phyloP scores from a whole-genome alignment of 1,284 basidiomycete genomes.

The Meripilus lineatus region DNA sequence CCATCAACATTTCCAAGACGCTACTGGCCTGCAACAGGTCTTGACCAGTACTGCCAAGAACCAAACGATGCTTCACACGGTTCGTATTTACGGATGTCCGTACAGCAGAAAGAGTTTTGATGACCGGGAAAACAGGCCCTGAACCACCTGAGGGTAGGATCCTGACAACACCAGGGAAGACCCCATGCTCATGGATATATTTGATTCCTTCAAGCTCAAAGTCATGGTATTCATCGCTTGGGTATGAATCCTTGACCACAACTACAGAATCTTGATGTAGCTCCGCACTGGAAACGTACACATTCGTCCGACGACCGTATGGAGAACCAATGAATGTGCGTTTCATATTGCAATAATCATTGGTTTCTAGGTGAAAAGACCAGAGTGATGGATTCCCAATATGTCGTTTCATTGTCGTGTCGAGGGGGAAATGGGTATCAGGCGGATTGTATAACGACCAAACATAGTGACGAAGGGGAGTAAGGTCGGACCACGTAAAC shows the following conservation, averaged over 20 bases:
- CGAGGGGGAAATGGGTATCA: not conserved
- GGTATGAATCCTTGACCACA: not conserved
- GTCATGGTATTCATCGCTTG: not conserved
- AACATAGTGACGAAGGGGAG: not conserved
- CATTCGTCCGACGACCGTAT: not conserved
- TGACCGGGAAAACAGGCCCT: too few species aligned
- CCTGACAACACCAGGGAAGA: not conserved
- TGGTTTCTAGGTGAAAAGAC: not conserved
- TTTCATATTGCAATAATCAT: not conserved
- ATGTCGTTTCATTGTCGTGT: not conserved
- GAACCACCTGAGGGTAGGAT: too few species aligned
- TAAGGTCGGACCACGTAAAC: too few species aligned
- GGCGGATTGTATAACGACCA: not conserved
- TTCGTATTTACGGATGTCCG: too few species aligned
- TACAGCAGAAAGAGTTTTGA: too few species aligned
- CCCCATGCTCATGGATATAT: not conserved
- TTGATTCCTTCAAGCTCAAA: not conserved
- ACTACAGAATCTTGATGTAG: not conserved
- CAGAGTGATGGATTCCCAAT: not conserved
- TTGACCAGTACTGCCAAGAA: not conserved
- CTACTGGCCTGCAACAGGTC: not conserved
- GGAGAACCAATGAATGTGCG: not conserved
- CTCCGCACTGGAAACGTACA: not conserved
- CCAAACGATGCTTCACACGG: too few species aligned
- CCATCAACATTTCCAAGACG: not conserved